A percentile compares a stretch with the other conserved stretches of the same genome.
phyloP scores from a whole-genome alignment of 305 asterid species.

The Fraxinus greggii region DNA sequence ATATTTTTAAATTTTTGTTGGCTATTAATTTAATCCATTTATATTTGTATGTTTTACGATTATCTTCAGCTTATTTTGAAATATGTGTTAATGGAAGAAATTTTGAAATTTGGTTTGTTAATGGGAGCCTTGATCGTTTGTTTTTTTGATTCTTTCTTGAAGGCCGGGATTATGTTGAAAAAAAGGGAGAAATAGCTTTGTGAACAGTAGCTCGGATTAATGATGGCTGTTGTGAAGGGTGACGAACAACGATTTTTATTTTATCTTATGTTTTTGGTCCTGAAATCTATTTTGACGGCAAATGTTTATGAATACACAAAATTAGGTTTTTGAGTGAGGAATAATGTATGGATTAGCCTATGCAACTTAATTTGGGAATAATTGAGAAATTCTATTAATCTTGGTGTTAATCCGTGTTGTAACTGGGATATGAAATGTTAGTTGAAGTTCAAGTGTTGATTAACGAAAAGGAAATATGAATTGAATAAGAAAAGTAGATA shows the following conservation, averaged over 20 bases:
- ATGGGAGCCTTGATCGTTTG: not conserved
- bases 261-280: not conserved
- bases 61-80: not conserved
- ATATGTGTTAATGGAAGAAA: not conserved
- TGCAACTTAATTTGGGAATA: not conserved
- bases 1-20: not conserved
- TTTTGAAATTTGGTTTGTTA: not conserved
- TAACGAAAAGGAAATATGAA: not conserved
- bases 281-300: not conserved
- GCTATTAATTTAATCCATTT: not conserved
- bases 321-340: not conserved
- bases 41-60: not conserved
- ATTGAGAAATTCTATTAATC: not conserved
- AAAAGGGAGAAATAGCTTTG: not conserved
- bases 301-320: not conserved
- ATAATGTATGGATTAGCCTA: not conserved
- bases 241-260: not conserved
- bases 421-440: not conserved
- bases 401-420: not conserved
- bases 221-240: not conserved
- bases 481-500: not conserved
- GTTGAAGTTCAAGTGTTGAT: not conserved
- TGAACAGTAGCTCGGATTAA: not conserved
- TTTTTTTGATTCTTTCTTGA: not conserved
- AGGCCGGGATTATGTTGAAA: not conserved